Evolutionary conservation across 2,329 filamentous ascomycete species (phyloP).

Genomic region (Thelonectria rubi): DNA sequence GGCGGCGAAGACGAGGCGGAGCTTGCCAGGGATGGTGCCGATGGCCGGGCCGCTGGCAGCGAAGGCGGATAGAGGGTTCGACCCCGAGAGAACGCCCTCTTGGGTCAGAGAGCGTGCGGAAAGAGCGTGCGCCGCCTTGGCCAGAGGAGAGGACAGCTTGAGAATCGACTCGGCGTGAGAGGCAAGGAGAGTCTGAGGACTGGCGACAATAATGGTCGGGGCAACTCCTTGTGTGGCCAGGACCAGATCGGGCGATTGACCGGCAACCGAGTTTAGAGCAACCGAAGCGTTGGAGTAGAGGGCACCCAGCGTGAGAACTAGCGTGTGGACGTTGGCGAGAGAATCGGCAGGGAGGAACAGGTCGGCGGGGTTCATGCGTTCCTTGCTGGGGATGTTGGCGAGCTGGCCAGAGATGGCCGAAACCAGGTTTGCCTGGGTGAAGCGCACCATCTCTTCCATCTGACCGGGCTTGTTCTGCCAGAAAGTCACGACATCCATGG

Average conservation of each 20-base stretch:
- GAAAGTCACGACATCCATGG: slow-evolving; percentile 70
- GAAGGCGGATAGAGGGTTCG: slow-evolving; percentile 60
- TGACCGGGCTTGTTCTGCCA: slow-evolving; percentile 66
- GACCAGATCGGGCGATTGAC: slow-evolving; percentile 73
- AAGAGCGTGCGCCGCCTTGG: slow-evolving; percentile 74
- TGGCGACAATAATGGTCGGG: slow-evolving; percentile 84
- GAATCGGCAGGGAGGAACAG: slow-evolving; percentile 86
- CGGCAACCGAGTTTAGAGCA: slow-evolving; percentile 88
- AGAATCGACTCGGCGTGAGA: slow-evolving; percentile 70
- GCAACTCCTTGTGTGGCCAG: slow-evolving; percentile 78
- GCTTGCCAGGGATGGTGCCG: slow-evolving; percentile 72
- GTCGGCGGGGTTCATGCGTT: slow-evolving; percentile 78
- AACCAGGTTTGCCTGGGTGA: slow-evolving; percentile 85
- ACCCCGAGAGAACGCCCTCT: slow-evolving; percentile 74
- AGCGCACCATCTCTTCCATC: slow-evolving; percentile 78
- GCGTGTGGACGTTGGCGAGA: slow-evolving; percentile 80
- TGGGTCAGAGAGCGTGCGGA: slow-evolving; percentile 75
- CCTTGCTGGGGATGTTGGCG: slow-evolving; percentile 75
- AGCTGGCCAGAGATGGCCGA: slow-evolving; percentile 84
- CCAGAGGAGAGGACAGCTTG: slow-evolving; percentile 68
- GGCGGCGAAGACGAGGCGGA: slow-evolving; percentile 83
- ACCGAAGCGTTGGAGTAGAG: slow-evolving; percentile 86
- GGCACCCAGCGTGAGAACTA: slow-evolving; percentile 82
- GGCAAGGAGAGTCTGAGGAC: slow-evolving; percentile 75
- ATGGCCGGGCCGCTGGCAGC: slow-evolving; percentile 66